Evolutionary conservation across 495 filamentous ascomycete species (phyloP), one percentile per base, ranked within the genome.

Genomic region (Neurospora sp.): DNA sequence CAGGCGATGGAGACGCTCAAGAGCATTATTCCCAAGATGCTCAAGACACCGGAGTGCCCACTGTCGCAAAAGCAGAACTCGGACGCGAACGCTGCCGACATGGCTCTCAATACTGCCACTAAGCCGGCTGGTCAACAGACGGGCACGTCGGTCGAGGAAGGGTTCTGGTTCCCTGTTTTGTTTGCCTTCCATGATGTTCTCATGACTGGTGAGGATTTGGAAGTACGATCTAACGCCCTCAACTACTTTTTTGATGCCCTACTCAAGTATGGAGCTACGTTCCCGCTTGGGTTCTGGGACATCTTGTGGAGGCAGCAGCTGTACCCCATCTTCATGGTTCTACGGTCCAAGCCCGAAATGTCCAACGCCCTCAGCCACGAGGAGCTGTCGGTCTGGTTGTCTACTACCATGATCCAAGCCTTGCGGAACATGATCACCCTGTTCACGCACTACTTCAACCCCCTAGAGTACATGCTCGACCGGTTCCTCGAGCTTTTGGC

Each of bases 171-270:
- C 75, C 96, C 96, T 0, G 91, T 99, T 39, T 86, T 99, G 14
- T 98, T 98, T 79, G 94, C 96, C 7, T 98, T 98, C 84, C 96
- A 99, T 81, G 96, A 99, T 82, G 94, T 98, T 27, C 85, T 99
- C 27, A 99, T 99, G 96, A 99, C 96, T 39, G 96, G 96, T 3
- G 96, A 98, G 80, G 96, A 99, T 79, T 87, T 99, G n/a, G 96
- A 99, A 79, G 94, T 97, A 65, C 90, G 96, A 74, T 97, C 94
- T 53, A 94, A 94, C 74, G 96, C 96, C 5, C 87, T 98, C 61
- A 95, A 92, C 71, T 98, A 98, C 80, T 91, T 99, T 69, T 99
- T 99, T 73, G 95, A 98, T 53, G 93, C 93, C 0, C 85, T 99
- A 5, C 91, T 96, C 53, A 88, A 89, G 47, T 94, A 98, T 74